Base-by-base conservation (phyloP, 192 early-diverging fungal genomes). In the Jimgerdemannia flammicorona region DNA sequence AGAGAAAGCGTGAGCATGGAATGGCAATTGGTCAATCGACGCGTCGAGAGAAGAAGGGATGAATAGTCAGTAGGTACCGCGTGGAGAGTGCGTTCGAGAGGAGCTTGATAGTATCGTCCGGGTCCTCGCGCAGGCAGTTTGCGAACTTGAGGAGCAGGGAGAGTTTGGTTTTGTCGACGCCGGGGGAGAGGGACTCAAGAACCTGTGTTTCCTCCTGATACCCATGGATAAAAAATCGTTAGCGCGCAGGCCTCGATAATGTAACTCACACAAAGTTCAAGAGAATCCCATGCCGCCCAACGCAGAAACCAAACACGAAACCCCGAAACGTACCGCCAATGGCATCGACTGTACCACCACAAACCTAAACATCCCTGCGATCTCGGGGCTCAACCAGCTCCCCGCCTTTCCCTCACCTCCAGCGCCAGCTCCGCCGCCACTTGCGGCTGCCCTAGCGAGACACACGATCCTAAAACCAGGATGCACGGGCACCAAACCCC, bases 391-490 rank as follows among this genome's bases (percentile, higher is more conserved):
- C 14, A 95, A 76, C 94, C 94, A 95, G 2, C 84, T 84, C 18
- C 85, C 86, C 11, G 86, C 84, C 70, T 78, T 80, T 9, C 83
- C 83, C 18, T 81, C 83, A 17, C 71, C 81, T 2, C 78, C 83
- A 19, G 79, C 83, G 43, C 81, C 83, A 20, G 76, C 77, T 18
- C 73, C 79, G 1, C 77, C 78, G 11, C 86, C 86, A 66, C 81
- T 87, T 18, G 77, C 80, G 18, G 78, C 76, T 10, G 90, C 81
- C 75, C 89, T 79, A 10, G 87, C 89, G 8, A 91, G 82, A 19
- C 90, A 90, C 44, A 95, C 87, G 74, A 95, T 90, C 19, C 94
- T 85, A 84, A 95, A 95, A 8, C 89, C 79, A 19, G 93, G 91
- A 70, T 93, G 89, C 39, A 94, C 87, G 4, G 84, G 85, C 43